These are phyloP conservation scores for Tolypocladium pustulatum DNA, from an alignment of 2,329 filamentous ascomycete genomes.

Conservation along the genomic window DNA sequence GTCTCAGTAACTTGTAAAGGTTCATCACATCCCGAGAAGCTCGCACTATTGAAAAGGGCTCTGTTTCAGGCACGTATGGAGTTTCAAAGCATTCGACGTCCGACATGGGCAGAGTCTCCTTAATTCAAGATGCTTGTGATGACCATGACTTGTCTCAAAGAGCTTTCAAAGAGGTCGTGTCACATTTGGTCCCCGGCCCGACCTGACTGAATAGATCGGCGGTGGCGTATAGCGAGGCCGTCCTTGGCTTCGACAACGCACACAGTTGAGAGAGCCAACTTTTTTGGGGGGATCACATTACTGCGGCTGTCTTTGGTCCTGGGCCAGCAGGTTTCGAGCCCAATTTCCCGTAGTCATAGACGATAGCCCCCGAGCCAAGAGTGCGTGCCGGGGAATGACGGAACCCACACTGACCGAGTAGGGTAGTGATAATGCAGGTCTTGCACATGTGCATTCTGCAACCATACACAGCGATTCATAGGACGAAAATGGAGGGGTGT, in stretches of 20 bases:
- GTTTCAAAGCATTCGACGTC: too few relatives aligned
- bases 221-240: not conserved
- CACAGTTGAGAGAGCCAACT: not conserved
- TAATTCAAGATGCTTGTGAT: too few relatives aligned
- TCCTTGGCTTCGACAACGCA: not conserved
- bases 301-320: not conserved
- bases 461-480: not conserved
- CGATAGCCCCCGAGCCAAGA: not conserved
- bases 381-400: not conserved
- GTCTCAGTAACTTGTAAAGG: not conserved
- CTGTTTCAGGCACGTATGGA: too few relatives aligned
- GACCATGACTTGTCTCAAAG: too few relatives aligned
- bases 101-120: too few relatives aligned
- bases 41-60: too few relatives aligned
- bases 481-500: not conserved
- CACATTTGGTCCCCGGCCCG: too few relatives aligned
- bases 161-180: too few relatives aligned
- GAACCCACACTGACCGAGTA: not conserved
- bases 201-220: too few relatives aligned
- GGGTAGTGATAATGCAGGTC: not conserved
- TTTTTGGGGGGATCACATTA: not conserved
- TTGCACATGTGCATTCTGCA: not conserved
- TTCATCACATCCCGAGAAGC: too few relatives aligned
- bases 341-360: not conserved
- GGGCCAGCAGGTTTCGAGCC: not conserved